Conservation (phyloP, 164 flowering plant species). For the Piper longum region DNA sequence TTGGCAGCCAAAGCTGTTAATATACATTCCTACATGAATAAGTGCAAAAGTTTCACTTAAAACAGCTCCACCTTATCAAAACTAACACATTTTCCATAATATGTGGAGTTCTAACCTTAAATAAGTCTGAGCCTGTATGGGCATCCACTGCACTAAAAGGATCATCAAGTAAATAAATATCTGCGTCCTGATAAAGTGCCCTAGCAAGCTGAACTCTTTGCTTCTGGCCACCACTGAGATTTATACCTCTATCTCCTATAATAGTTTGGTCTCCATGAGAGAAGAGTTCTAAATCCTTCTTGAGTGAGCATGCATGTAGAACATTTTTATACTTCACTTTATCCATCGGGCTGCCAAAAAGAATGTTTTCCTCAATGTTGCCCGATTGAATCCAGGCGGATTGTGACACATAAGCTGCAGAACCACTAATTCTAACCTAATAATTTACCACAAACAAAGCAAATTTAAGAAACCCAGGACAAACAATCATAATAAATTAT, state of each 20-base stretch:
- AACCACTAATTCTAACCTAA: slow-evolving; percentile 81
- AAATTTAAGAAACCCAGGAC: not conserved
- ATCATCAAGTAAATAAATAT: slow-evolving; percentile 93
- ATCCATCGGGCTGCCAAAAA: slow-evolving; percentile 90
- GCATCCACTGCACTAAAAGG: slow-evolving; percentile 99
- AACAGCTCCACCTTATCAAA: not conserved
- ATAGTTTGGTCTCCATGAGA: slow-evolving; percentile 97
- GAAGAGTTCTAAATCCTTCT: slow-evolving; percentile 82
- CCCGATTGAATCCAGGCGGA: slow-evolving; percentile 99
- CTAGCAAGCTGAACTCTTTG: slow-evolving; percentile 97
- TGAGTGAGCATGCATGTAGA: slow-evolving; percentile 75
- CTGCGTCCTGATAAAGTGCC: slow-evolving; percentile 97
- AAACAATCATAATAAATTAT: not conserved
- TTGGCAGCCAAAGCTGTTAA: slow-evolving; percentile 67
- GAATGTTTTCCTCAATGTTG: slow-evolving; percentile 90
- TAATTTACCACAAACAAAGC: slow-evolving; percentile 1
- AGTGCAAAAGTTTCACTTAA: slow-evolving; percentile 8
- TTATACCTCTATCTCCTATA: slow-evolving; percentile 97
- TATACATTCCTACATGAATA: slow-evolving; percentile 73
- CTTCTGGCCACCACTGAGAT: slow-evolving; percentile 98
- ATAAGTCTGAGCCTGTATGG: slow-evolving; percentile 86
- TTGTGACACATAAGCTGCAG: slow-evolving; percentile 92
- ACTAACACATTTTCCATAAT: not conserved
- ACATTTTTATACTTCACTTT: slow-evolving; percentile 77
- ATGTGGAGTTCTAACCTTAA: slow-evolving; percentile 37